Conservation (phyloP, 2,329 filamentous ascomycete genomes). For the Aureobasidium namibiae region DNA sequence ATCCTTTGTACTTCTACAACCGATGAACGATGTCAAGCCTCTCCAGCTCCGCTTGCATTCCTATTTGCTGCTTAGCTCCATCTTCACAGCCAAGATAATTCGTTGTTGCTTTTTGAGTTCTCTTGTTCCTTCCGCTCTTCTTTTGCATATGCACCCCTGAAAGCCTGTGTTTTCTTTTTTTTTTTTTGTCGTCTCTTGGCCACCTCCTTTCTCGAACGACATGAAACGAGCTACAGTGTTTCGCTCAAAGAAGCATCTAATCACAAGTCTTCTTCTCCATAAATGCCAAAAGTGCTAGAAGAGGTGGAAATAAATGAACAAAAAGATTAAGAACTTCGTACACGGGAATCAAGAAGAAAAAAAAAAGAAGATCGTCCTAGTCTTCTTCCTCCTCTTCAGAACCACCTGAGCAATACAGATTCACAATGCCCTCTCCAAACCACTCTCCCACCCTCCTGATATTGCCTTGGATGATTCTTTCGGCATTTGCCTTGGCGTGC, state of each 20-base stretch:
- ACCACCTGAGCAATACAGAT: neutral
- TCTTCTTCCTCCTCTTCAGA: neutral
- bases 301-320: neutral
- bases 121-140: neutral
- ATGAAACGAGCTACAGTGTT: neutral
- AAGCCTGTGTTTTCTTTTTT: too few relatives aligned
- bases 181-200: neutral
- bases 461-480: slow-evolving; percentile 6
- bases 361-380: neutral
- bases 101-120: neutral
- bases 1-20: neutral
- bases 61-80: neutral
- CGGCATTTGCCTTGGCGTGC: neutral
- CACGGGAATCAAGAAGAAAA: neutral
- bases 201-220: neutral
- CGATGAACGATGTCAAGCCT: neutral
- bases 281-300: too few relatives aligned
- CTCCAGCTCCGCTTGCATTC: neutral
- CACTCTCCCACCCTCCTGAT: slow-evolving; percentile 1
- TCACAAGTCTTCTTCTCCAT: too few relatives aligned
- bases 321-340: neutral
- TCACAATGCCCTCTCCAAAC: neutral
- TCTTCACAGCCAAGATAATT: neutral
- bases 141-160: neutral
- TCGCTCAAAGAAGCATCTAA: too few relatives aligned